These are phyloP conservation scores for Sphaerulina musiva DNA, from an alignment of 2,329 filamentous ascomycete genomes.

Conservation along the genomic window DNA sequence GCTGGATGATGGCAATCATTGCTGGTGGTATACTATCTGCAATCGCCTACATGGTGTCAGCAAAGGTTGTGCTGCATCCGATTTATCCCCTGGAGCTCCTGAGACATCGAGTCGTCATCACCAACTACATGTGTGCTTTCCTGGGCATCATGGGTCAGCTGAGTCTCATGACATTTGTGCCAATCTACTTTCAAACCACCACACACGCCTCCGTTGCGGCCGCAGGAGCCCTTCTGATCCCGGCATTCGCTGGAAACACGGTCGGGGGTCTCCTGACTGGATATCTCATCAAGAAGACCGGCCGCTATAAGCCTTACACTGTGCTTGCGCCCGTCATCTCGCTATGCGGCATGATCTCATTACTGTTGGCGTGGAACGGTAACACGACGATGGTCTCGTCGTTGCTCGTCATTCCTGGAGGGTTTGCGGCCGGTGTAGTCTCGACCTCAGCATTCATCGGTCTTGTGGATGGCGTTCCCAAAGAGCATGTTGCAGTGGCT, in stretches of 20 bases:
- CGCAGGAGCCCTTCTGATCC: slow-evolving; percentile 57
- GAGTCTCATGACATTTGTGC: slow-evolving; percentile 58
- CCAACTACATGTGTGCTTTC: slow-evolving; percentile 48
- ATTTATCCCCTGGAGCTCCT: slow-evolving; percentile 54
- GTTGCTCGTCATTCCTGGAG: slow-evolving; percentile 39
- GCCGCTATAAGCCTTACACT: slow-evolving; percentile 26
- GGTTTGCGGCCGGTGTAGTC: slow-evolving; percentile 47
- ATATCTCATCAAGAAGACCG: slow-evolving; percentile 41
- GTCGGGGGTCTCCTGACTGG: slow-evolving; percentile 57
- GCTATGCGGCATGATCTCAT: slow-evolving; percentile 45
- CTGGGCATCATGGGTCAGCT: slow-evolving; percentile 55
- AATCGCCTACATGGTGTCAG: slow-evolving; percentile 22
- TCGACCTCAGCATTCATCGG: slow-evolving; percentile 45
- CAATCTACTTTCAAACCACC: slow-evolving; percentile 64
- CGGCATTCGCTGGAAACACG: slow-evolving; percentile 61
- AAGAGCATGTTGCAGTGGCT: slow-evolving; percentile 45
- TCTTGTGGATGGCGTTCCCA: slow-evolving; percentile 43
- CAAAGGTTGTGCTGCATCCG: slow-evolving; percentile 35
- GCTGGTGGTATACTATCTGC: background rate
- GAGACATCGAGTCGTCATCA: slow-evolving; percentile 46
- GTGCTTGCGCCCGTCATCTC: slow-evolving; percentile 48
- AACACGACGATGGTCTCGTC: slow-evolving; percentile 46
- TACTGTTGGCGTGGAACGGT: slow-evolving; percentile 55
- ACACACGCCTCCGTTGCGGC: slow-evolving; percentile 51
- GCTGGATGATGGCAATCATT: slow-evolving; percentile 12